phyloP scores from a whole-genome alignment of 1,284 basidiomycete species.

The Boletus holoroseus region DNA sequence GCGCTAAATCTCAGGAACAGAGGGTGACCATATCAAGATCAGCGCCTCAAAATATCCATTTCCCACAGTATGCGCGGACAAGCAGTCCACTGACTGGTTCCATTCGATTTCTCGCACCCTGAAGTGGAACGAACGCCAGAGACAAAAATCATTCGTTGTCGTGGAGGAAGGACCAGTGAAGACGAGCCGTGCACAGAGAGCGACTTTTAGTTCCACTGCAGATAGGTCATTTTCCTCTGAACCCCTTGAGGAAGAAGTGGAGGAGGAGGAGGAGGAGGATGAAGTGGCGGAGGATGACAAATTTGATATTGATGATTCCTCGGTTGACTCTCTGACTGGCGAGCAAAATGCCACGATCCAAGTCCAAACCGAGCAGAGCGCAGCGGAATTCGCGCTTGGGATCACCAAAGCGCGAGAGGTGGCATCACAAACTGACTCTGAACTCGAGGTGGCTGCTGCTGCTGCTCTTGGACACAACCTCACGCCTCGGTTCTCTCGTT shows the following conservation, averaged over 20 bases:
- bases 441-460: slow-evolving; percentile 36
- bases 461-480: slow-evolving; percentile 32
- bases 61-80: slow-evolving; percentile 96
- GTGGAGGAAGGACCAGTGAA: slow-evolving; percentile 76
- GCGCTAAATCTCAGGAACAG: slow-evolving; percentile 40
- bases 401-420: slow-evolving; percentile 33
- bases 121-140: slow-evolving; percentile 80
- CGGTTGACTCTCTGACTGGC: slow-evolving; percentile 43
- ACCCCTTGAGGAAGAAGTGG: slow-evolving; percentile 39
- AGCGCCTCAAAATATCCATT: slow-evolving; percentile 98
- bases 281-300: slow-evolving; percentile 63
- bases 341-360: slow-evolving; percentile 27
- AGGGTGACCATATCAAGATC: slow-evolving; percentile 99
- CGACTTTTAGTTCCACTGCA: slow-evolving; percentile 9
- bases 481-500: slow-evolving; percentile 32
- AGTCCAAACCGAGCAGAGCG: slow-evolving; percentile 19
- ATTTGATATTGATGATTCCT: slow-evolving; percentile 89
- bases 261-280: slow-evolving; percentile 33
- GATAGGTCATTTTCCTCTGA: slow-evolving; percentile 28
- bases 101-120: slow-evolving; percentile 58
- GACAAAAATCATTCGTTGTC: slow-evolving; percentile 97
- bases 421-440: slow-evolving; percentile 30
- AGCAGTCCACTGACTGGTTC: slow-evolving; percentile 99
- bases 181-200: slow-evolving; percentile 34
- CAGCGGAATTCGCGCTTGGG: slow-evolving; percentile 19